Evolutionary conservation across 1,284 basidiomycete species (phyloP).

Genomic region (Quambalaria eucalypti): DNA sequence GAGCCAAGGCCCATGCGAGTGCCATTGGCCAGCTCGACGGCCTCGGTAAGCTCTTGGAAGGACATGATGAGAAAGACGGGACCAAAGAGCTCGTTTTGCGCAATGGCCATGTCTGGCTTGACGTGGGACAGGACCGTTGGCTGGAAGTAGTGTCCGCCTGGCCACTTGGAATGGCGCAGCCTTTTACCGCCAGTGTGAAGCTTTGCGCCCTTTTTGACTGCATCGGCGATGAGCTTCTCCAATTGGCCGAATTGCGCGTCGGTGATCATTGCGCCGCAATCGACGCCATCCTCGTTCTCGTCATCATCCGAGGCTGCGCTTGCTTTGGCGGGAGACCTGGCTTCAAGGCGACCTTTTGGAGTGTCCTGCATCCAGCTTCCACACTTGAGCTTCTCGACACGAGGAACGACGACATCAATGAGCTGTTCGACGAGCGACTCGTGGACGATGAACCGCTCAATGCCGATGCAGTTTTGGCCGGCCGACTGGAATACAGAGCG

Average conservation of each 20-base stretch:
- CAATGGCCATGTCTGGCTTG: constrained; percentile 51
- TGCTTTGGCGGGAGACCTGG: background rate
- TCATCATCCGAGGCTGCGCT: too few species aligned
- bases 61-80: constrained; percentile 41
- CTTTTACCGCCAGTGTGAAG: constrained; percentile 61
- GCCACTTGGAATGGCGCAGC: constrained; percentile 58
- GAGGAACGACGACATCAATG: constrained; percentile 46
- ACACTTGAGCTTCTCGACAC: constrained; percentile 23
- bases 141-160: constrained; percentile 66
- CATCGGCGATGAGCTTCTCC: constrained; percentile 62
- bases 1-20: constrained; percentile 87
- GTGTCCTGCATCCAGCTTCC: constrained; percentile 40
- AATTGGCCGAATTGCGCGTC: constrained; percentile 61
- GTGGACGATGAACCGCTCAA: constrained; percentile 84
- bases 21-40: constrained; percentile 72
- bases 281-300: constrained; percentile 48
- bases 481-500: constrained; percentile 58
- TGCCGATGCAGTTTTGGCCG: constrained; percentile 86
- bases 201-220: constrained; percentile 63
- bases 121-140: constrained; percentile 81
- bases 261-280: constrained; percentile 73
- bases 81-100: constrained; percentile 37
- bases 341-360: constrained; percentile 12
- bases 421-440: constrained; percentile 64
- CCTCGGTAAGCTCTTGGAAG: constrained; percentile 62